Base-by-base conservation (phyloP, 2,329 filamentous ascomycete species). In the Clonostachys rosea region DNA sequence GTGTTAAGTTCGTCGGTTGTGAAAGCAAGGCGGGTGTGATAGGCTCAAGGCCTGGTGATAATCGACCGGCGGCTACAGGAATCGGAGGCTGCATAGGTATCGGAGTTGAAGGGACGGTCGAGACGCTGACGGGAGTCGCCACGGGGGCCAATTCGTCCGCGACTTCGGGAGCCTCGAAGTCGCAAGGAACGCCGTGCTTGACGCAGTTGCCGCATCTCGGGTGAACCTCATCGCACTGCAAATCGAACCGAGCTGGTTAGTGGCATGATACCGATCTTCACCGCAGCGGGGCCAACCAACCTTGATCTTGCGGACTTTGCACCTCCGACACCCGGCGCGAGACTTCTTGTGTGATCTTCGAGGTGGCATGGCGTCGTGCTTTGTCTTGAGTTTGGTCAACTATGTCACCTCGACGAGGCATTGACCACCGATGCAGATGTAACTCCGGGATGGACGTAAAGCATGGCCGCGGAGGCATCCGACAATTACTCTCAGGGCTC, bases 261-360 rank as follows among this genome's bases (percentile, higher is more conserved):
- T 33, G 16, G 17, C 33, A 20, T 11, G 14, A 34, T 12, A 12
- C 13, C 10, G 8, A 42, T 4, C 30, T 10, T 30, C 24, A 30
- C 24, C 24, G 44, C 30, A 48, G 39, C 20, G n/a, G 36, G 47
- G 34, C 42, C 24, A 41, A 47, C 58, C 43, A 65, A 84, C 83
- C 78, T 87, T 87, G 59, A 87, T 85, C 64, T 87, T 87, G 51
- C 84, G 73, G 47, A 73, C 70, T 66, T 87, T 87, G 65, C 84
- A 87, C 49, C 79, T 70, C 51, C 76, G 73, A 56, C 84, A 87
- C 42, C 84, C 84, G 45, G 82, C 77, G 54, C 84, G 76, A 48
- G 81, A 86, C 68, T 86, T 87, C 60, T 84, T 87, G 64, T 87
- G 84, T 40, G 83, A 84, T 60, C 82, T 74, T 58, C 83, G 71